Conservation (phyloP, 208 protist species). For the Leishmania aethiopica region DNA sequence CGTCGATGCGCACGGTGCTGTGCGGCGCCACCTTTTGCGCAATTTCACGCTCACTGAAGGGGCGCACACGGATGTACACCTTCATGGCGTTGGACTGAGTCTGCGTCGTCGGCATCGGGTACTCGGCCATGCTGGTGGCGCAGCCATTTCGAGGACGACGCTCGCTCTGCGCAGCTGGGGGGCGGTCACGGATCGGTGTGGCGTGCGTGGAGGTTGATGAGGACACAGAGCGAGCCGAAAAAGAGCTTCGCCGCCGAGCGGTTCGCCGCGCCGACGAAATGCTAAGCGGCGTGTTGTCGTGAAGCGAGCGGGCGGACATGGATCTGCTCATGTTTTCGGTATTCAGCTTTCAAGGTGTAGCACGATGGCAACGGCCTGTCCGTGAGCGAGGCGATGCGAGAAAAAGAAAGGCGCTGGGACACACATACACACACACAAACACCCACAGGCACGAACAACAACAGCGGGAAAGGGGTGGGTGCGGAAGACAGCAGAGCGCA, state of each 20-base stretch:
- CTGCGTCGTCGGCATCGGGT: slow-evolving; percentile 16
- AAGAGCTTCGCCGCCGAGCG: background rate
- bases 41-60: slow-evolving; percentile 85
- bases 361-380: background rate
- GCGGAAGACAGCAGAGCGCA: background rate
- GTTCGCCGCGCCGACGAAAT: slow-evolving; percentile 13
- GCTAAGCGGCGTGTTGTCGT: background rate
- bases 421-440: no score
- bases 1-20: slow-evolving; percentile 76
- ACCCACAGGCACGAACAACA: no score
- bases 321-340: slow-evolving; percentile 7
- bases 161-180: slow-evolving; percentile 3
- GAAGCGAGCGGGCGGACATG: slow-evolving; percentile 19
- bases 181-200: slow-evolving; percentile 18
- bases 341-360: background rate
- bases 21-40: slow-evolving; percentile 38
- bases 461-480: no score
- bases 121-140: background rate
- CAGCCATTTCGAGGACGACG: slow-evolving; percentile 10
- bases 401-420: no score
- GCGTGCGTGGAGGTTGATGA: slow-evolving; percentile 8
- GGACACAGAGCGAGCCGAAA: slow-evolving; percentile 11
- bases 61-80: slow-evolving; percentile 86
- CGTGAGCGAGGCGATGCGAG: background rate
- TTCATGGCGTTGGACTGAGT: slow-evolving; percentile 71